phyloP scores from a whole-genome alignment of 129 eudicot genomes.

The Centaurea solstitialis region DNA sequence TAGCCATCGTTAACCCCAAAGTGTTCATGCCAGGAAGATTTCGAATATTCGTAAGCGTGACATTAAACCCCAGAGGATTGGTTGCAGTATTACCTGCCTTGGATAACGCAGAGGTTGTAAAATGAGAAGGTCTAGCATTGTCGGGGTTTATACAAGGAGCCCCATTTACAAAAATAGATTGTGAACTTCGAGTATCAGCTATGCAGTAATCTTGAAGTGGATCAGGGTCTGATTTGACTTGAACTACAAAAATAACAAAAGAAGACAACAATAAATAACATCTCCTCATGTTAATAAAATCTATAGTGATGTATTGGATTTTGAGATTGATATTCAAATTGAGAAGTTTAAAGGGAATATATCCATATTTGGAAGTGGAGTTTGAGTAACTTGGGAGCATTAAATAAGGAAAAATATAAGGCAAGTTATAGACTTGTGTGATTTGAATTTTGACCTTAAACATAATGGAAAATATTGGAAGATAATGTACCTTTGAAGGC shows the following conservation, averaged over 20 bases:
- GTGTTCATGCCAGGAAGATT: slow-evolving; percentile 85
- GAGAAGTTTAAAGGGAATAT: slow-evolving; percentile 9
- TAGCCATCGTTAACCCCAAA: slow-evolving; percentile 73
- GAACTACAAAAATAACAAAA: slow-evolving; percentile 10
- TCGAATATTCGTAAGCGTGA: slow-evolving; percentile 47
- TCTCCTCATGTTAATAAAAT: slow-evolving; percentile 21
- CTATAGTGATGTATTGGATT: background rate
- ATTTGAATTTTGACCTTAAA: slow-evolving; percentile 23
- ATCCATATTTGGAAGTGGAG: slow-evolving; percentile 33
- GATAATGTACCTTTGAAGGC: slow-evolving; percentile 21
- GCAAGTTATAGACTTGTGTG: slow-evolving; percentile 31
- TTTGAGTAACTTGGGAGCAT: slow-evolving; percentile 46
- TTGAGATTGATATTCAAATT: slow-evolving; percentile 4
- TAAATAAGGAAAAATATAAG: slow-evolving; percentile 29
- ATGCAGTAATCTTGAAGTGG: slow-evolving; percentile 91
- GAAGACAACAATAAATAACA: slow-evolving; percentile 10
- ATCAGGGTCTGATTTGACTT: slow-evolving; percentile 53
- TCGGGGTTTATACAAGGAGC: slow-evolving; percentile 74
- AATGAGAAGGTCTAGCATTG: slow-evolving; percentile 52
- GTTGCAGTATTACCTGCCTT: slow-evolving; percentile 50
- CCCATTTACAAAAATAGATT: slow-evolving; percentile 47
- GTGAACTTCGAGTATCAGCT: slow-evolving; percentile 49
- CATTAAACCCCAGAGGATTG: slow-evolving; percentile 71
- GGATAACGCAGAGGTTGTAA: slow-evolving; percentile 68
- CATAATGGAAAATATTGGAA: background rate